phyloP scores from a whole-genome alignment of 2,329 filamentous ascomycete genomes.

The Aspergillus alliaceus region DNA sequence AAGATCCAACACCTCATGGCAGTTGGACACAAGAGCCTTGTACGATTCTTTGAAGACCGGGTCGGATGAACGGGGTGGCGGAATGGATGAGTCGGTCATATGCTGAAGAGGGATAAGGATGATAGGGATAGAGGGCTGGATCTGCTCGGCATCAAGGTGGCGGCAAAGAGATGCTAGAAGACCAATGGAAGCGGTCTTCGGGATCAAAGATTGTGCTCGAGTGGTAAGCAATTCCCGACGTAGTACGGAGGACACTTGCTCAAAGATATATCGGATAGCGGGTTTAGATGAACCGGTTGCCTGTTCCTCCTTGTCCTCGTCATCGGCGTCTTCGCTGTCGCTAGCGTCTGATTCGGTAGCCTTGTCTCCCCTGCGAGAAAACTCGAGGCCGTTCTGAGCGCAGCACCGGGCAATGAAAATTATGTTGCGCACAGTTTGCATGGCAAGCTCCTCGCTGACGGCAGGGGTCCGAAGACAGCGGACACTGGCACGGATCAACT shows the following conservation, averaged over 20 bases:
- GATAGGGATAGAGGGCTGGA: constrained; percentile 63
- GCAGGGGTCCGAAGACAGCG: constrained; percentile 61
- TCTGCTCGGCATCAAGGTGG: constrained; percentile 57
- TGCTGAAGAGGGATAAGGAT: constrained; percentile 73
- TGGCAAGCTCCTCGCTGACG: constrained; percentile 72
- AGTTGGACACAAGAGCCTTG: constrained; percentile 68
- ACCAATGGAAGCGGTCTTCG: constrained; percentile 74
- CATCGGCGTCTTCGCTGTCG: constrained; percentile 46
- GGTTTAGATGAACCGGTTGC: constrained; percentile 38
- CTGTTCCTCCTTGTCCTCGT: constrained; percentile 39
- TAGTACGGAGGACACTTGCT: constrained; percentile 74
- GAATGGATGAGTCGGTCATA: constrained; percentile 76
- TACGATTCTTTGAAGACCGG: constrained; percentile 68
- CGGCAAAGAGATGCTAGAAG: constrained; percentile 70
- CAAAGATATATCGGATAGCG: constrained; percentile 72
- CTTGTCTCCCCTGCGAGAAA: constrained; percentile 41
- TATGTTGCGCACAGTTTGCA: constrained; percentile 76
- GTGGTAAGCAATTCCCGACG: constrained; percentile 70
- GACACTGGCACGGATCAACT: constrained; percentile 58
- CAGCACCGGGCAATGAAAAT: constrained; percentile 74
- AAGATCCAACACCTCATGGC: constrained; percentile 75
- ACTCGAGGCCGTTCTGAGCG: constrained; percentile 56
- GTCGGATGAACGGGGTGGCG: constrained; percentile 69
- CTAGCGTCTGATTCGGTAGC: constrained; percentile 39
- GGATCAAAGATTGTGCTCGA: constrained; percentile 62